Evolutionary conservation across 257 asterid genomes (phyloP).

Genomic region (Knoxia roxburghii): DNA sequence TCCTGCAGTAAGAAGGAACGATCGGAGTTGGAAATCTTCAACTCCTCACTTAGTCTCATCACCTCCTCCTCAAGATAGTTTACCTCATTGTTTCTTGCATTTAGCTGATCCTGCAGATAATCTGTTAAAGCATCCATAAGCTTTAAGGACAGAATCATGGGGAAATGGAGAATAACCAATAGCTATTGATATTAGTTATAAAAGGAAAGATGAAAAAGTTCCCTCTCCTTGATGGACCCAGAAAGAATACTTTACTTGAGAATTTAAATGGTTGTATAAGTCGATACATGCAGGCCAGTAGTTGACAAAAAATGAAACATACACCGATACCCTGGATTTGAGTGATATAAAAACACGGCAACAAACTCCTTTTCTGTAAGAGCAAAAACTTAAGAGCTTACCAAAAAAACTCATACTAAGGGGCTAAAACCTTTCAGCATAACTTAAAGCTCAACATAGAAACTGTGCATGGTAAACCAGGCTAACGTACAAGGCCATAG

Average conservation of each 20-base stretch:
- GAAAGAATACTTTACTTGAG: background rate
- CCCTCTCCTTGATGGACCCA: background rate
- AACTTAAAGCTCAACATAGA: background rate
- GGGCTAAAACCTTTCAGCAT: background rate
- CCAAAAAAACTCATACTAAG: background rate
- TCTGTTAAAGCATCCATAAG: slow-evolving; percentile 42
- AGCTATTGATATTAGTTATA: background rate
- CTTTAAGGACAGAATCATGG: slow-evolving; percentile 1
- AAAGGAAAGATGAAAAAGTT: background rate
- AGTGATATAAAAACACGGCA: background rate
- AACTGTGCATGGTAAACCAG: background rate
- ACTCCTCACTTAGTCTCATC: slow-evolving; percentile 45
- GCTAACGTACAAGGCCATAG: background rate
- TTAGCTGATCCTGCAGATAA: slow-evolving; percentile 89
- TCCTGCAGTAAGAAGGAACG: slow-evolving; percentile 40
- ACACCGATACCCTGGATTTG: background rate
- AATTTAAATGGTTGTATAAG: background rate
- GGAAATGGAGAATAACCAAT: slow-evolving; percentile 8
- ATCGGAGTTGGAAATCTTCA: slow-evolving; percentile 45
- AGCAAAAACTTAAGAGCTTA: background rate
- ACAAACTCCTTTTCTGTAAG: background rate
- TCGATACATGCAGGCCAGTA: background rate
- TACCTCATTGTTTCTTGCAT: slow-evolving; percentile 48
- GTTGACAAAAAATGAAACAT: background rate
- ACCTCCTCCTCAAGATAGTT: slow-evolving; percentile 43